Conservation (phyloP, 2,329 filamentous ascomycete genomes). For the Herpotrichia juniperi region DNA sequence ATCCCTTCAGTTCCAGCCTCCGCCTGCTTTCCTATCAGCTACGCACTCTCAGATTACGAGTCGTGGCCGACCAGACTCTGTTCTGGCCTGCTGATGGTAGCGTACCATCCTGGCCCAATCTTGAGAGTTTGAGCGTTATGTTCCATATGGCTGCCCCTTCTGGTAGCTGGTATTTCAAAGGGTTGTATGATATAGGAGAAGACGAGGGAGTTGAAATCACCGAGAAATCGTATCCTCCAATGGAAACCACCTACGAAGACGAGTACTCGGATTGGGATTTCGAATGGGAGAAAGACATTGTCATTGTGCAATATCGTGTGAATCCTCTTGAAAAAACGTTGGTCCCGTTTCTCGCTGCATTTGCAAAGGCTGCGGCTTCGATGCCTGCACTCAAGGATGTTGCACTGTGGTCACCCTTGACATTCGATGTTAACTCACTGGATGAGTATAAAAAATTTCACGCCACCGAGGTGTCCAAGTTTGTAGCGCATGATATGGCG, state of each 20-base stretch:
- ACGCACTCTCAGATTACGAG: constrained; percentile 8
- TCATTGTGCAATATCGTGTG: constrained; percentile 7
- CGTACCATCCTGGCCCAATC: constrained; percentile 18
- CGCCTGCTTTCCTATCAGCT: constrained; percentile 19
- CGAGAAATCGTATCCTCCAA: constrained; percentile 16
- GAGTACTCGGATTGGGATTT: background rate
- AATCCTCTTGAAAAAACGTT: constrained; percentile 16
- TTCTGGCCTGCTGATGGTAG: constrained; percentile 18
- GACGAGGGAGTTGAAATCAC: constrained; percentile 9
- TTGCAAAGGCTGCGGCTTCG: constrained; percentile 20
- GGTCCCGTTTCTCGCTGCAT: constrained; percentile 18
- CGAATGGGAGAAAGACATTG: background rate
- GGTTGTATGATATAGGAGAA: constrained; percentile 16
- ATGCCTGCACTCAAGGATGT: constrained; percentile 17
- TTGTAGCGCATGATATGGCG: background rate
- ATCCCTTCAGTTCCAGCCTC: constrained; percentile 24
- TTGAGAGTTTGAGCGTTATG: constrained; percentile 17
- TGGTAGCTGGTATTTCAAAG: constrained; percentile 23
- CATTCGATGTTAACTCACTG: background rate
- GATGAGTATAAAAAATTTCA: no score
- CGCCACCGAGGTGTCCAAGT: no score
- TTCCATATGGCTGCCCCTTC: constrained; percentile 20
- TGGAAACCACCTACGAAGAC: constrained; percentile 7
- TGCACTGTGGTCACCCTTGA: constrained; percentile 14
- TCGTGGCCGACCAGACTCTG: constrained; percentile 17